Evolutionary conservation across 139 green algal genomes (phyloP), one percentile per base, ranked within the genome.

Genomic region (Asterochloris sp.): DNA sequence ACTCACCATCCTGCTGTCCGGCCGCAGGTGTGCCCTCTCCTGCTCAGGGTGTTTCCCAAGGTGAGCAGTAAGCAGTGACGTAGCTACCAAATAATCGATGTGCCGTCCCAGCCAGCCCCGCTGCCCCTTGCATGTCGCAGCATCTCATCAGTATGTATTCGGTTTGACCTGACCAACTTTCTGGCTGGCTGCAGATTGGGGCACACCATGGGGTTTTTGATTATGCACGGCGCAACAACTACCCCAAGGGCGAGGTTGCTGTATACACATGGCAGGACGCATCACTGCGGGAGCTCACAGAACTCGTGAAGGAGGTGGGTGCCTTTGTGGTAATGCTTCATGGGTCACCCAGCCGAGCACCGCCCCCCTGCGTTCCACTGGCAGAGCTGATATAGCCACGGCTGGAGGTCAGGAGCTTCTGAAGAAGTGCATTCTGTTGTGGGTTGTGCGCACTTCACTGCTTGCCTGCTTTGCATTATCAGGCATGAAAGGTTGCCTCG

Each of bases 231-330:
- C 28, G 82, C 16, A 76, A 76, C 17, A 47, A 82, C 54, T 76
- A 85, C 68, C 82, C 82, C 24, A 73, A 75, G 28, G 60, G 68
- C 23, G 76, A 82, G 62, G 68, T 83, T 12, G 66, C 76, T 24
- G 91, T 98, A 12, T 96, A 98, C 93, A 98, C 95, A 0, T 98
- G 95, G 95, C 89, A 88, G 84, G 95, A 98, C 83, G 95, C 95
- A n/a, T 95, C 90, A 4, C 87, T 98, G 81, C 82, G 94, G 61
- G 95, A 98, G 86, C 88, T 98, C n/a, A 91, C 90, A 10, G 95
- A 98, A 28, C 87, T 98, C 23, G 88, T 98, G 0, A 94, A 97
- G 83, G 92, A 97, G 78, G 93, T 97, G 66, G 38, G 38, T 2
- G 38, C 38, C 6, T 54, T 2, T 54, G 38, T 54, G 38, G 38